Evolutionary conservation across 2,329 filamentous ascomycete genomes (phyloP).

Genomic region (Rhexocercosporidium sp.): DNA sequence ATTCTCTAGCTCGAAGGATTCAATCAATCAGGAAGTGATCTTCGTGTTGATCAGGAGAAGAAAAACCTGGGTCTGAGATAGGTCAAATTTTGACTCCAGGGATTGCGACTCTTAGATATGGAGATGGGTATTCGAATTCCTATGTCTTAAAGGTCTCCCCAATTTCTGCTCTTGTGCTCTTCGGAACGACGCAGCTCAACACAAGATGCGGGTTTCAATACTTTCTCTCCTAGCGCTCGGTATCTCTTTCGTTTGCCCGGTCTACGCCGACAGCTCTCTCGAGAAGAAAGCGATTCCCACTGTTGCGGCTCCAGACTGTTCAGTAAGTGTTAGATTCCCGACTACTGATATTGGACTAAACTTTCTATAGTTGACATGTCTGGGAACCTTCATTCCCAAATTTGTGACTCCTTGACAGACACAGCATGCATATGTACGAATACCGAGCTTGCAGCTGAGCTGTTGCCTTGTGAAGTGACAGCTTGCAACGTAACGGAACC

Average conservation of each 20-base stretch:
- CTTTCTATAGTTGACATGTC: neutral
- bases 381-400: conserved; percentile 16
- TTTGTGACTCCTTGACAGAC: conserved; percentile 41
- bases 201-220: neutral
- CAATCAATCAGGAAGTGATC: neutral
- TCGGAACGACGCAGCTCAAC: neutral
- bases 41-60: neutral
- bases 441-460: conserved; percentile 37
- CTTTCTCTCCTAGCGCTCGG: neutral
- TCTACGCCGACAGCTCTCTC: neutral
- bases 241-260: neutral
- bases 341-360: neutral
- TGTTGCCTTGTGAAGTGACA: conserved; percentile 43
- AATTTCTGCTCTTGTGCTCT: neutral
- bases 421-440: conserved; percentile 47
- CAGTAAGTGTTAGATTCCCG: neutral
- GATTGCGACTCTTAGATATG: neutral
- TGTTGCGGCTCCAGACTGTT: neutral
- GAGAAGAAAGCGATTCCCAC: neutral
- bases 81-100: neutral
- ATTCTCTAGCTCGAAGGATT: neutral
- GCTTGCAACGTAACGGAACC: conserved; percentile 46
- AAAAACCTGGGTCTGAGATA: neutral
- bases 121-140: neutral
- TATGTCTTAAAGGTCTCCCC: neutral